Percentiles rank a stretch among this genome's conserved stretches.
Evolutionary conservation across 805 yeast species (phyloP).

Genomic region (Kregervanrija pseudodelftensis): DNA sequence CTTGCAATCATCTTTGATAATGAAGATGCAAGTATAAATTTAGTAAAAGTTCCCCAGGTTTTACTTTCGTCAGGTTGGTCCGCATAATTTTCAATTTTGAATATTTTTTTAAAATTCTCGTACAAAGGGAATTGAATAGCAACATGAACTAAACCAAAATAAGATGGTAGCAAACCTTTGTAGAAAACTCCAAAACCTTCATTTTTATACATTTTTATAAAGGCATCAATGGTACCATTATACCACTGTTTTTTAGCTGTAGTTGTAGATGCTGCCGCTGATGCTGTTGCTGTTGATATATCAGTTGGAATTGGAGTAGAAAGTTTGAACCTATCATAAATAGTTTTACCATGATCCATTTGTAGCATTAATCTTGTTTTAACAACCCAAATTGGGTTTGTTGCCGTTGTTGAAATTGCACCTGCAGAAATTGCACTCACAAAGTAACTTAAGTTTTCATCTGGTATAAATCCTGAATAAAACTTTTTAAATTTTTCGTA

Average conservation of each 20-base stretch:
- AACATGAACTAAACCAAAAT: constrained; percentile 86
- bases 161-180: constrained; percentile 83
- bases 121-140: constrained; percentile 95
- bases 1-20: constrained; percentile 85
- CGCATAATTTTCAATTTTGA: constrained; percentile 23
- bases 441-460: constrained; percentile 34
- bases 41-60: constrained; percentile 22
- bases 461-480: constrained; percentile 15
- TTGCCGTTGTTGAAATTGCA: constrained; percentile 69
- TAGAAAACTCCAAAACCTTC: constrained; percentile 83
- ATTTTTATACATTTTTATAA: constrained; percentile 61
- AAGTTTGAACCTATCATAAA: constrained; percentile 27
- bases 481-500: constrained; percentile 70
- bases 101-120: constrained; percentile 63
- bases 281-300: constrained; percentile 13
- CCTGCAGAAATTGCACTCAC: constrained; percentile 82
- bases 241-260: constrained; percentile 35
- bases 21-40: constrained; percentile 61
- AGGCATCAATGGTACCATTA: constrained; percentile 78
- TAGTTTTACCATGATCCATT: constrained; percentile 40
- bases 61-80: constrained; percentile 6
- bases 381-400: constrained; percentile 97
- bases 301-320: constrained; percentile 3
- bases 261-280: constrained; percentile 4
- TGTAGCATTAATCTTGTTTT: constrained; percentile 92